Evolutionary conservation across 352 stramenopile species (phyloP).

Genomic region (Globisporangium lucens): DNA sequence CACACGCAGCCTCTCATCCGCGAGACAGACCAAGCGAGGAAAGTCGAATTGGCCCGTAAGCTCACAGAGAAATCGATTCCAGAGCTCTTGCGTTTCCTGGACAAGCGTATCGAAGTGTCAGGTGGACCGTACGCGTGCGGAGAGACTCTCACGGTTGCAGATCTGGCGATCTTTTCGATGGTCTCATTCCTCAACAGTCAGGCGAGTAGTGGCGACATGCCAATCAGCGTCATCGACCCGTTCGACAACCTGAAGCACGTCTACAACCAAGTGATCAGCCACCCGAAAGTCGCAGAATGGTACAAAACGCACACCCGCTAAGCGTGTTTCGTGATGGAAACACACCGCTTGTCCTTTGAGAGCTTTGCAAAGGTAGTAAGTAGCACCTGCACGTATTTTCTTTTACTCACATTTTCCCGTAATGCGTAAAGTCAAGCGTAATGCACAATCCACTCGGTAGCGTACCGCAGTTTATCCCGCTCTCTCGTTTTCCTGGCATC

Average conservation of each 20-base stretch:
- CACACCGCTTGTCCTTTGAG: not conserved
- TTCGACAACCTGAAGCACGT: slow-evolving; percentile 33
- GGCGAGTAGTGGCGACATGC: slow-evolving; percentile 22
- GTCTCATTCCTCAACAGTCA: slow-evolving; percentile 38
- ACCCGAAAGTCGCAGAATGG: slow-evolving; percentile 48
- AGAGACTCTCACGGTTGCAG: slow-evolving; percentile 37
- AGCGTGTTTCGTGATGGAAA: not conserved
- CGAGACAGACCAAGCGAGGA: slow-evolving; percentile 25
- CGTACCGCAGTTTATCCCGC: not conserved
- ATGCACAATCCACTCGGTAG: not conserved
- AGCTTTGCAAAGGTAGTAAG: not conserved
- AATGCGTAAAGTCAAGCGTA: not conserved
- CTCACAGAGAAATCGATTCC: slow-evolving; percentile 36
- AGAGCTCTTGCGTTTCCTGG: slow-evolving; percentile 32
- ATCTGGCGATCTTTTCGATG: slow-evolving; percentile 48
- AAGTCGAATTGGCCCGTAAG: slow-evolving; percentile 21
- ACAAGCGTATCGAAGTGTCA: slow-evolving; percentile 34
- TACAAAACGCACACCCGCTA: slow-evolving; percentile 21
- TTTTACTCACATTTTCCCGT: not conserved
- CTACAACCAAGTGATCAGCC: slow-evolving; percentile 27
- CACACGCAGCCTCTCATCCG: slow-evolving; percentile 30
- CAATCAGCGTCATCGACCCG: slow-evolving; percentile 21
- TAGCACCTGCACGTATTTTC: not conserved
- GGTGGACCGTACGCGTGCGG: slow-evolving; percentile 26
- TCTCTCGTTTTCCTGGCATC: not conserved